Conservation (phyloP, 176 grass and related monocot genomes). For the Cocos nucifera region DNA sequence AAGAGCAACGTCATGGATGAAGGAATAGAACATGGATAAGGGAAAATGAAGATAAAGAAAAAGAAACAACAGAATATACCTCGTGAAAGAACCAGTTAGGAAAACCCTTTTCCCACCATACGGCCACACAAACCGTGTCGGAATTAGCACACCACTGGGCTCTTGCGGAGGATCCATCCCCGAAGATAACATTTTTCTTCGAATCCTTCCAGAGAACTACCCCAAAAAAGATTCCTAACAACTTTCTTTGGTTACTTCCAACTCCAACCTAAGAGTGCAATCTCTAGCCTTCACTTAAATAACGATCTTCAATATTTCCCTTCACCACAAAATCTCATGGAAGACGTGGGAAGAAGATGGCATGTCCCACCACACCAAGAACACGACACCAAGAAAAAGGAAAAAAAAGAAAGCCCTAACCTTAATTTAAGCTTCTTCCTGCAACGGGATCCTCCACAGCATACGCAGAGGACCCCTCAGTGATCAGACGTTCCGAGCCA, state of each 20-base stretch:
- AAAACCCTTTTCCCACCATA: constrained; percentile 89
- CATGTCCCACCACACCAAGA: background rate
- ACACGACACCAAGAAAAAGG: too few species aligned
- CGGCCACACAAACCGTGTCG: constrained; percentile 69
- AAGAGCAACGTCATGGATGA: too few species aligned
- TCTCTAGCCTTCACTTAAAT: background rate
- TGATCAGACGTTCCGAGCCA: constrained; percentile 40
- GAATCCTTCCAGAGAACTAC: background rate
- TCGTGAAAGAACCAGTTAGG: constrained; percentile 70
- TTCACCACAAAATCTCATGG: background rate
- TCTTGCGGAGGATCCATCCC: constrained; percentile 55
- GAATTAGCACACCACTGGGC: constrained; percentile 19
- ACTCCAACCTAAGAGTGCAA: too few species aligned
- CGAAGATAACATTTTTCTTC: constrained; percentile 54
- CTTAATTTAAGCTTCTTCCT: constrained; percentile 35
- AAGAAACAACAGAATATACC: constrained; percentile 15
- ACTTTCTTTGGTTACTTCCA: too few species aligned
- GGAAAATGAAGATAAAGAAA: background rate
- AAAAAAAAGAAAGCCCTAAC: constrained; percentile 22
- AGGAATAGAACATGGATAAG: too few species aligned
- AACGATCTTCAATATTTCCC: constrained; percentile 7
- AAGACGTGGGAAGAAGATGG: background rate
- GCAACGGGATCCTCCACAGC: constrained; percentile 67
- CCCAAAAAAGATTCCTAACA: background rate
- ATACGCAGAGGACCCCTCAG: constrained; percentile 45